Percentiles rank a stretch among this genome's conserved stretches.
phyloP scores from a whole-genome alignment of 73 alveolate genomes.

The Tetrahymena thermophila region DNA sequence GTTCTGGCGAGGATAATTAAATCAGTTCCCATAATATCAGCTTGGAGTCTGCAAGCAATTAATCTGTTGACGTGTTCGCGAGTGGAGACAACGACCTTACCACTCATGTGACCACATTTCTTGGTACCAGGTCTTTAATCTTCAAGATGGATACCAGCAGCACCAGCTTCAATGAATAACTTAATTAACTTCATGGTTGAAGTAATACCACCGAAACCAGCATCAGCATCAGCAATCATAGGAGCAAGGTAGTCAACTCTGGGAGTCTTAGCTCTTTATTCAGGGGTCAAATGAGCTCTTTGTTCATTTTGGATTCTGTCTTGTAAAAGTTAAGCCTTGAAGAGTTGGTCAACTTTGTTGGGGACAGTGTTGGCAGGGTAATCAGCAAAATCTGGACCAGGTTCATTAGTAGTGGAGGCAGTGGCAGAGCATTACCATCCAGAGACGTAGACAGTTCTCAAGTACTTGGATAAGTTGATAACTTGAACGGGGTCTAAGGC shows the following conservation, averaged over 20 bases:
- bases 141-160: slow-evolving; percentile 91
- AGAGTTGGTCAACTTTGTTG: slow-evolving; percentile 52
- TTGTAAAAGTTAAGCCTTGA: slow-evolving; percentile 48
- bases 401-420: slow-evolving; percentile 75
- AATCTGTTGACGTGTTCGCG: slow-evolving; percentile 76
- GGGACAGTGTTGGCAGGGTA: slow-evolving; percentile 92
- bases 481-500: slow-evolving; percentile 72
- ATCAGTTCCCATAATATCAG: slow-evolving; percentile 84
- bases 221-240: slow-evolving; percentile 91
- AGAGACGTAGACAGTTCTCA: slow-evolving; percentile 76
- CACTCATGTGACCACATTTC: slow-evolving; percentile 95
- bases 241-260: slow-evolving; percentile 76
- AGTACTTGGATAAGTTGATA: slow-evolving; percentile 71
- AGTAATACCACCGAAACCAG: slow-evolving; percentile 92
- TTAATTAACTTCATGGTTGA: slow-evolving; percentile 81
- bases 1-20: slow-evolving; percentile 86
- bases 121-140: slow-evolving; percentile 91
- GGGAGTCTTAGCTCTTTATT: slow-evolving; percentile 39
- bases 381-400: slow-evolving; percentile 95
- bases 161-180: slow-evolving; percentile 89
- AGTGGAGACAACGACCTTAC: slow-evolving; percentile 83
- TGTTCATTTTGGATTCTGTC: slow-evolving; percentile 64
- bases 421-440: slow-evolving; percentile 89
- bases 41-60: slow-evolving; percentile 79
- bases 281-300: slow-evolving; percentile 50